These are phyloP conservation scores for Crepidotus variabilis DNA, from an alignment of 768 basidiomycete genomes.

Conservation along the genomic window DNA sequence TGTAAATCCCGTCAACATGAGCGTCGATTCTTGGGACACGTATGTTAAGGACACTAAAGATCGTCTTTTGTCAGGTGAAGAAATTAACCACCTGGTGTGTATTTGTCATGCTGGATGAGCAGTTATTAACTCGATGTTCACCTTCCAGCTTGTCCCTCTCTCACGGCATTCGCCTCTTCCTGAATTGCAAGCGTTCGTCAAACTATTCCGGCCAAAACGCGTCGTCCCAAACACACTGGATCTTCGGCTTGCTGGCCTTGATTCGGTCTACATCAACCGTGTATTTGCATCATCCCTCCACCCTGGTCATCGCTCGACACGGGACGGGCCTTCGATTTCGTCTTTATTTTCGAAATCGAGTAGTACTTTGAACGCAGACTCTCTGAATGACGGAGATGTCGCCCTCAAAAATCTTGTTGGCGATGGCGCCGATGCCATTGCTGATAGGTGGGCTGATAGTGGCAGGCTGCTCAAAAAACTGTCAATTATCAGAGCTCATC, in stretches of 20 bases:
- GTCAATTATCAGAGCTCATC: conserved; percentile 37
- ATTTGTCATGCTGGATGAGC: not conserved
- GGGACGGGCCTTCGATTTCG: conserved; percentile 4
- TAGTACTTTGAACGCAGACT: conserved; percentile 11
- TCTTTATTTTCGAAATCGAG: not conserved
- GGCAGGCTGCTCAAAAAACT: conserved; percentile 41
- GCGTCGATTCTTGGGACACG: conserved; percentile 46
- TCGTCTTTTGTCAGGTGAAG: conserved; percentile 36
- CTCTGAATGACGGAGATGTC: conserved; percentile 38
- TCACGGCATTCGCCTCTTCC: conserved; percentile 85
- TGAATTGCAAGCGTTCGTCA: conserved; percentile 78
- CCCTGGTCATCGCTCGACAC: conserved; percentile 11
- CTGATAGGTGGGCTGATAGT: conserved; percentile 52
- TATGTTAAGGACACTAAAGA: conserved; percentile 37
- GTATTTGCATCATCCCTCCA: conserved; percentile 64
- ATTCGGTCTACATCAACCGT: conserved; percentile 68
- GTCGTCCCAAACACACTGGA: conserved; percentile 79
- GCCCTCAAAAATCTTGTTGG: conserved; percentile 67
- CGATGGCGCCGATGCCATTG: conserved; percentile 40
- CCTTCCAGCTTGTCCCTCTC: conserved; percentile 69
- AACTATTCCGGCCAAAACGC: conserved; percentile 72
- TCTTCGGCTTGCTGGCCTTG: conserved; percentile 48
- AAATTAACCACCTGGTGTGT: conserved; percentile 62
- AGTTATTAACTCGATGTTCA: too few species aligned
- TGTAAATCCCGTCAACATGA: conserved; percentile 80